Evolutionary conservation across 441 rosid genomes (phyloP).

Genomic region (Gossypium laxum): DNA sequence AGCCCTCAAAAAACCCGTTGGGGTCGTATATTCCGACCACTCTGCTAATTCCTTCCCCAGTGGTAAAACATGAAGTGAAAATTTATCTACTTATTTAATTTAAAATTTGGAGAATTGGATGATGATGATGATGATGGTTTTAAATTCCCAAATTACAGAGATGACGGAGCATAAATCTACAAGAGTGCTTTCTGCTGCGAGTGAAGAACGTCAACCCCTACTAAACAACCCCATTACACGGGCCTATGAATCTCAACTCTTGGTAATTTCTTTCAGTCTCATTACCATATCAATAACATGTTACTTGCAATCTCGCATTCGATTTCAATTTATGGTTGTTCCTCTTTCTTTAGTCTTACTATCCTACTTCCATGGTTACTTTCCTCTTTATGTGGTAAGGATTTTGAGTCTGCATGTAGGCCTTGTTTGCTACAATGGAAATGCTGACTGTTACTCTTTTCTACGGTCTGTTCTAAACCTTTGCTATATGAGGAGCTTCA

Average conservation of each 20-base stretch:
- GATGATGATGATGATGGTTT: constrained; percentile 15
- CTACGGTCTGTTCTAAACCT: neutral
- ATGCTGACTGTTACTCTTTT: neutral
- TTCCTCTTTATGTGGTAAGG: neutral
- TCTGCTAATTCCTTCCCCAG: constrained; percentile 9
- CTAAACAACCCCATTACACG: constrained; percentile 27
- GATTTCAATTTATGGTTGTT: neutral
- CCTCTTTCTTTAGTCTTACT: neutral
- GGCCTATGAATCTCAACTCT: constrained; percentile 22
- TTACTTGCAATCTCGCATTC: neutral
- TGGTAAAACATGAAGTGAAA: neutral
- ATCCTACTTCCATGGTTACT: neutral
- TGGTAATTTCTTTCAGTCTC: constrained; percentile 1
- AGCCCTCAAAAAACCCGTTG: constrained; percentile 36
- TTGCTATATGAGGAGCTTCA: neutral
- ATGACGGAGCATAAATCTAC: constrained; percentile 41
- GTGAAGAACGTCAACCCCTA: constrained; percentile 26
- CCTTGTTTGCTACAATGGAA: neutral
- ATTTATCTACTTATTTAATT: neutral
- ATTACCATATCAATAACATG: neutral
- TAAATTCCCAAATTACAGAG: constrained; percentile 15
- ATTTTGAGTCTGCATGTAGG: neutral
- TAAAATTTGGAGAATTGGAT: neutral
- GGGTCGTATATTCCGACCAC: constrained; percentile 35
- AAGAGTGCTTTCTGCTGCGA: constrained; percentile 41